A percentile compares a stretch with the other conserved stretches of the same genome.
Evolutionary conservation across 345 rosid species (phyloP).

Genomic region (Angophora floribunda): DNA sequence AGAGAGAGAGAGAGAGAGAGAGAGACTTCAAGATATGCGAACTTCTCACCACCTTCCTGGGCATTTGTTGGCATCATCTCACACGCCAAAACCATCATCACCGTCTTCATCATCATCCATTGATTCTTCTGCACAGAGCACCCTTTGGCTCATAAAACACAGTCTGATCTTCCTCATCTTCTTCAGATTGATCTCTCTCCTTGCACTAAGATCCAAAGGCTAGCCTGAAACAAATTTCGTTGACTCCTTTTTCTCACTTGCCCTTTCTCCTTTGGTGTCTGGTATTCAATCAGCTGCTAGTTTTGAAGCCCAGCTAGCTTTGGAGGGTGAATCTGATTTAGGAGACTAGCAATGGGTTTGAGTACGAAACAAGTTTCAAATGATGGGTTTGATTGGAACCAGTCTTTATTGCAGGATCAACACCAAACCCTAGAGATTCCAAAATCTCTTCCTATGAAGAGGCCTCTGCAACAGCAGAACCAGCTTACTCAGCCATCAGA

Average conservation of each 20-base stretch:
- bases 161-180: slow-evolving; percentile 2
- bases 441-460: slow-evolving; percentile 10
- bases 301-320: background rate
- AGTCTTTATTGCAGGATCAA: slow-evolving; percentile 26
- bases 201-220: slow-evolving; percentile 26
- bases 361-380: slow-evolving; percentile 31
- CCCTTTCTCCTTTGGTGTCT: background rate
- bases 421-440: slow-evolving; percentile 5
- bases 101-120: background rate
- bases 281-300: background rate
- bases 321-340: background rate
- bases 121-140: background rate
- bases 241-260: background rate
- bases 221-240: background rate
- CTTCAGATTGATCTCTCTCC: slow-evolving; percentile 14
- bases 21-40: slow-evolving; percentile 10
- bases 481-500: slow-evolving; percentile 25
- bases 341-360: background rate
- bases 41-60: slow-evolving; percentile 26
- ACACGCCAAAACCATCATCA: background rate
- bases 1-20: background rate
- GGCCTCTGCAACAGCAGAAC: slow-evolving; percentile 8
- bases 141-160: slow-evolving; percentile 4
- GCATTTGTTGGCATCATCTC: slow-evolving; percentile 13
- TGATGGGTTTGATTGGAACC: slow-evolving; percentile 36